phyloP scores from a whole-genome alignment of 2,329 filamentous ascomycete species.

The Neopestalotiopsis sp. region DNA sequence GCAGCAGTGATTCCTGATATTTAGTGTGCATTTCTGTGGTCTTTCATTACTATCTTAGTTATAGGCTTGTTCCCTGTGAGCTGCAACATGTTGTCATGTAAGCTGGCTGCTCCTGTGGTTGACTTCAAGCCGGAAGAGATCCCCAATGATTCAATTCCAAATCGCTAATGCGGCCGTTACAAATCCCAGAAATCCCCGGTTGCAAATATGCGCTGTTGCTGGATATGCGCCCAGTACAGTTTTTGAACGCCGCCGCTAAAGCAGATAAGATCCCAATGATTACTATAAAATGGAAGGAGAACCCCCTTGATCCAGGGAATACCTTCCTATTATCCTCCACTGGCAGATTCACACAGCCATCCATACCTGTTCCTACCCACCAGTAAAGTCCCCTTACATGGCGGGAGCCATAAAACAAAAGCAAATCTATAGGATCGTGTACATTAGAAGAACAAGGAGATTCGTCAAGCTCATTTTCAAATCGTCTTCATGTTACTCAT shows the following conservation, averaged over 20 bases:
- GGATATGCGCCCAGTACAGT: slow-evolving; percentile 9
- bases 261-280: slow-evolving; percentile 13
- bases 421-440: slow-evolving; percentile 19
- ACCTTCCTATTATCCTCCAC: background rate
- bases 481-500: slow-evolving; percentile 19
- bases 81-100: no score
- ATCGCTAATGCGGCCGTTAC: background rate
- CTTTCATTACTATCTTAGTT: no score
- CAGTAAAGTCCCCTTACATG: background rate
- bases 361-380: background rate
- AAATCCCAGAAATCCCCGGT: background rate
- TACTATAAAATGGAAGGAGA: slow-evolving; percentile 5
- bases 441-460: slow-evolving; percentile 22
- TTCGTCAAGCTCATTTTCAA: slow-evolving; percentile 28
- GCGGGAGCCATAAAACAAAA: slow-evolving; percentile 2
- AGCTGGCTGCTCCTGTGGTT: no score
- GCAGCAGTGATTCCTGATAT: no score
- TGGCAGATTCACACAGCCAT: background rate
- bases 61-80: no score
- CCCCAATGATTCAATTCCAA: background rate
- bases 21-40: no score
- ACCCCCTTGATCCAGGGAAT: background rate
- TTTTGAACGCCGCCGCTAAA: slow-evolving; percentile 19
- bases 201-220: slow-evolving; percentile 4
- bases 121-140: background rate